phyloP scores from a whole-genome alignment of 2,329 filamentous ascomycete species.

The Claviceps paspali region DNA sequence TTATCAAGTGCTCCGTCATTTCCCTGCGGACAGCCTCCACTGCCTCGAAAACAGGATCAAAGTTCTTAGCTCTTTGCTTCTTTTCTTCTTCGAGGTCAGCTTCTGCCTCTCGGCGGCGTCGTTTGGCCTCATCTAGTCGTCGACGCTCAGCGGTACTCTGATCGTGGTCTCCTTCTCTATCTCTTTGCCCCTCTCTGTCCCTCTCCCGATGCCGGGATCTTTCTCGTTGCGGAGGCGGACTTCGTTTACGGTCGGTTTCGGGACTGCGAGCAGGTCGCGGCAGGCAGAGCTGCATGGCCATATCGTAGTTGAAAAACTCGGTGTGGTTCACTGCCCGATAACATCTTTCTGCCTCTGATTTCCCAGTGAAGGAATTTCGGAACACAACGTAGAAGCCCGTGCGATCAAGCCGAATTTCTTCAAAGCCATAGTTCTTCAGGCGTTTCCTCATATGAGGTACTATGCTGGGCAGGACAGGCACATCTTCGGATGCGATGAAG shows the following conservation, averaged over 20 bases:
- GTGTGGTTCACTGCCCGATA: constrained; percentile 65
- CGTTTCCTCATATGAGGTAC: constrained; percentile 83
- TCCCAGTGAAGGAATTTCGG: constrained; percentile 58
- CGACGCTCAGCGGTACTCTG: constrained; percentile 18
- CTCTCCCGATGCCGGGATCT: not conserved
- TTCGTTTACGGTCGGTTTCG: constrained; percentile 17
- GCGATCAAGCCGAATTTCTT: constrained; percentile 68
- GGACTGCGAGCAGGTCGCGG: constrained; percentile 14
- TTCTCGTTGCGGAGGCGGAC: constrained; percentile 20
- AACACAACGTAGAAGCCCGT: constrained; percentile 91
- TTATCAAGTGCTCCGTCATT: constrained; percentile 71
- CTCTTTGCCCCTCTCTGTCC: constrained; percentile 2
- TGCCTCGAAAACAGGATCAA: constrained; percentile 82
- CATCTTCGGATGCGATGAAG: constrained; percentile 73
- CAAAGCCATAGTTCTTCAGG: constrained; percentile 67
- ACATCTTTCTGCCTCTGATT: constrained; percentile 68
- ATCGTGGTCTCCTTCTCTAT: constrained; percentile 4
- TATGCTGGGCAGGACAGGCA: constrained; percentile 74
- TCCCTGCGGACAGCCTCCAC: constrained; percentile 65
- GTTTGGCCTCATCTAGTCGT: constrained; percentile 50
- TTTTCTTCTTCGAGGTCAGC: constrained; percentile 83
- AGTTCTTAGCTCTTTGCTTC: constrained; percentile 66
- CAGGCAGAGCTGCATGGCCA: constrained; percentile 69
- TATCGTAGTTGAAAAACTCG: constrained; percentile 76
- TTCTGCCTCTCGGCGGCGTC: constrained; percentile 55